Conservation (phyloP, 1,284 basidiomycete genomes). For the Trametes versicolor region DNA sequence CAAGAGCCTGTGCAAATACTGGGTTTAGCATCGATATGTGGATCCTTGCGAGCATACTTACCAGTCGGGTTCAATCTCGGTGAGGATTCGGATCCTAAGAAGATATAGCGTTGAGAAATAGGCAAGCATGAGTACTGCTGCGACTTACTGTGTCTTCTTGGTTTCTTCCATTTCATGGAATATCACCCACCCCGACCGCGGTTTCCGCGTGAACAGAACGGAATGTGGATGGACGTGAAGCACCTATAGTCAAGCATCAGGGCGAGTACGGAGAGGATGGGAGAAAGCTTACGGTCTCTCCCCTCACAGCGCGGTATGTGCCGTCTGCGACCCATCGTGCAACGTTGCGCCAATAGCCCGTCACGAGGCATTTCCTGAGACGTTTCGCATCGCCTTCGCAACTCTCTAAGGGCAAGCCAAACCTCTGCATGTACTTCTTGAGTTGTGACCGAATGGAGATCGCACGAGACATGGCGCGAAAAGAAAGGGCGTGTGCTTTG, state of each 20-base stretch:
- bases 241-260: slow-evolving; percentile 54
- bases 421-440: slow-evolving; percentile 92
- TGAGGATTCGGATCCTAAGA: slow-evolving; percentile 61
- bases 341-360: slow-evolving; percentile 94
- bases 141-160: slow-evolving; percentile 84
- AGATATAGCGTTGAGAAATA: background rate
- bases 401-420: slow-evolving; percentile 79
- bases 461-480: slow-evolving; percentile 91
- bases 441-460: slow-evolving; percentile 93
- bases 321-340: slow-evolving; percentile 92
- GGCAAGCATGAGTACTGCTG: background rate
- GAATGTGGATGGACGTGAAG: slow-evolving; percentile 94
- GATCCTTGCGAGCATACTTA: slow-evolving; percentile 37
- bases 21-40: background rate
- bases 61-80: slow-evolving; percentile 72
- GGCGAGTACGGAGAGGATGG: too few species aligned
- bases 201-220: slow-evolving; percentile 93
- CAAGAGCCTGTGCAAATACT: slow-evolving; percentile 50
- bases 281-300: slow-evolving; percentile 71
- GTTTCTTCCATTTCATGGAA: slow-evolving; percentile 98
- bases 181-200: slow-evolving; percentile 91
- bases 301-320: slow-evolving; percentile 86
- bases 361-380: slow-evolving; percentile 86
- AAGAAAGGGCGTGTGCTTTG: slow-evolving; percentile 90
- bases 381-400: slow-evolving; percentile 87